Conservation (phyloP, 202 grass and related monocot species). For the Musa balbisiana region DNA sequence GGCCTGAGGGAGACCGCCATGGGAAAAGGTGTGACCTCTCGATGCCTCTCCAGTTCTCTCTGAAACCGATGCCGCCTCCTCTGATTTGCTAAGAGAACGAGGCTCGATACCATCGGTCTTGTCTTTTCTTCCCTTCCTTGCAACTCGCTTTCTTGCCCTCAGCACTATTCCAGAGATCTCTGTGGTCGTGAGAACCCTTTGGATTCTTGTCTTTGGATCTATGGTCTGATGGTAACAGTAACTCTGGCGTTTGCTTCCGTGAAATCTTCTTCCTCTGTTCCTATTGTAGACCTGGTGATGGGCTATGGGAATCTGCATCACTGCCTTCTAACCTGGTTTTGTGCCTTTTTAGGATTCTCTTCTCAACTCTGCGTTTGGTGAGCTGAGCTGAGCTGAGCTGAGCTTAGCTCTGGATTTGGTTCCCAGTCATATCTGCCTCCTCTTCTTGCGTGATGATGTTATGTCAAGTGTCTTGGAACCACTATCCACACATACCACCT, state of each 20-base stretch:
- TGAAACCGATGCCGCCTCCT: conserved; percentile 4
- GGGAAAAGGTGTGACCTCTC: too few relatives aligned
- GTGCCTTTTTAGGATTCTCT: neutral
- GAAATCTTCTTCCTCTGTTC: neutral
- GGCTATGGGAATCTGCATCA: neutral
- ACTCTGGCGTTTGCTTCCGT: neutral
- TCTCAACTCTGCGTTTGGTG: neutral
- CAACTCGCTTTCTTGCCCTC: too few relatives aligned
- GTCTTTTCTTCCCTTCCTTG: neutral
- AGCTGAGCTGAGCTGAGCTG: neutral
- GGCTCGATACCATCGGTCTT: neutral
- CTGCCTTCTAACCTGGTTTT: neutral
- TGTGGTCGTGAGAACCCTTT: too few relatives aligned
- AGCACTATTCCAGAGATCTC: too few relatives aligned
- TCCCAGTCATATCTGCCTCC: neutral
- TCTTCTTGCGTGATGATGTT: neutral
- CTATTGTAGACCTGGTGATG: neutral
- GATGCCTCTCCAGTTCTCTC: neutral
- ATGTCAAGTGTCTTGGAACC: neutral
- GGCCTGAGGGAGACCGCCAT: too few relatives aligned
- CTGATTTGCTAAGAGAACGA: neutral
- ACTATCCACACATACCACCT: too few relatives aligned
- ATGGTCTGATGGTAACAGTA: too few relatives aligned
- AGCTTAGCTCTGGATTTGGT: neutral
- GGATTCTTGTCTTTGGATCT: too few relatives aligned